Evolutionary conservation across 257 asterid genomes (phyloP).

Genomic region (Solanum pimpinellifolium): DNA sequence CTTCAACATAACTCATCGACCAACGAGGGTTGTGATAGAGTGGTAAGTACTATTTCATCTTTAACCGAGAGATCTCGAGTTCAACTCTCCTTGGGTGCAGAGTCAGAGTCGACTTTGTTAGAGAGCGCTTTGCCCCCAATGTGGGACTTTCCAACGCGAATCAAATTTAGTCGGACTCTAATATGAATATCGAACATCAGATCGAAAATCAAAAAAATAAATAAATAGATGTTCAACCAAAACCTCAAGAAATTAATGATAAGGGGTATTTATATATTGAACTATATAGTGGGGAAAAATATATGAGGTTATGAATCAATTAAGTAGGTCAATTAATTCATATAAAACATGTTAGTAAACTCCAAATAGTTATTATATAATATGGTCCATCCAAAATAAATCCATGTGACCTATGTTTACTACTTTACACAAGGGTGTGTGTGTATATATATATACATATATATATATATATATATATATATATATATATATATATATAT

Average conservation of each 20-base stretch:
- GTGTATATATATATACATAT: no score
- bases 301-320: background rate
- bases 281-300: background rate
- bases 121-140: no score
- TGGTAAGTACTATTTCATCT: no score
- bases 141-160: fast-evolving
- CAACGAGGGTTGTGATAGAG: no score
- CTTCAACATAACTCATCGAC: no score
- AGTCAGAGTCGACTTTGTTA: no score
- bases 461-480: no score
- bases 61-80: no score
- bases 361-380: background rate
- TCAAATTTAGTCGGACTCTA: no score
- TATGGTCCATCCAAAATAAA: background rate
- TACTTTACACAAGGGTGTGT: background rate
- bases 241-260: background rate
- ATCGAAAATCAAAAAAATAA: no score
- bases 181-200: fast-evolving
- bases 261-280: background rate
- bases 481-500: background rate
- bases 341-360: background rate
- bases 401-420: background rate
- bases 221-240: background rate
- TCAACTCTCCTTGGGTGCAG: no score
- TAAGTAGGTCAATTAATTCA: background rate